Evolutionary conservation across 306 rosid genomes (phyloP).

Genomic region (Amphicarpaea edgeworthii): DNA sequence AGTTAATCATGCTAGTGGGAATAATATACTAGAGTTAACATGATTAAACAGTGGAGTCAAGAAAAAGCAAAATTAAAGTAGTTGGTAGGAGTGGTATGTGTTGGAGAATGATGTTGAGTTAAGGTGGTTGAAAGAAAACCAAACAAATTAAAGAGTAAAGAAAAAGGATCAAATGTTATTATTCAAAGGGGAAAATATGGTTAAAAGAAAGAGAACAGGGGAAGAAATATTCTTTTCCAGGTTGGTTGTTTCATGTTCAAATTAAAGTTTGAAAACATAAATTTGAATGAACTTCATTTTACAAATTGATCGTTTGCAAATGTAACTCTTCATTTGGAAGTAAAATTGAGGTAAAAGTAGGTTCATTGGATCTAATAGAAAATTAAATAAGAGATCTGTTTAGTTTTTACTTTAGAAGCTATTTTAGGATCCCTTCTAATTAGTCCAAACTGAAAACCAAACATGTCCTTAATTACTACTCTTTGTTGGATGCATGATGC

Average conservation of each 20-base stretch:
- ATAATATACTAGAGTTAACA: neutral
- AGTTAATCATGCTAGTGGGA: constrained; percentile 20
- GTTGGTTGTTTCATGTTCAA: neutral
- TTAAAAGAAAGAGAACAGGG: neutral
- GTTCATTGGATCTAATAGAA: neutral
- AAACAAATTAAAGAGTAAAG: neutral
- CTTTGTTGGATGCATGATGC: neutral
- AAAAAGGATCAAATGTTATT: neutral
- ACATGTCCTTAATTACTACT: neutral
- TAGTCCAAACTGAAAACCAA: neutral
- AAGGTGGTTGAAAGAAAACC: constrained; percentile 7
- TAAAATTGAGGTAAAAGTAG: neutral
- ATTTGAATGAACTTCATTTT: too few relatives aligned
- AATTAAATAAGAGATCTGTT: neutral
- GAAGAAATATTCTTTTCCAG: neutral
- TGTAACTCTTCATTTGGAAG: neutral
- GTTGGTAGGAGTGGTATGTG: constrained; percentile 26
- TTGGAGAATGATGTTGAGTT: constrained; percentile 14
- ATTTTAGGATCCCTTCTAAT: neutral
- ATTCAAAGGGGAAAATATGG: neutral
- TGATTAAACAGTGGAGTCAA: constrained; percentile 37
- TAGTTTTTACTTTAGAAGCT: neutral
- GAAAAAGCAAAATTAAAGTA: constrained; percentile 40
- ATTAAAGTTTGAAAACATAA: neutral
- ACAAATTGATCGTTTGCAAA: neutral